These are phyloP conservation scores for Plasmodium blacklocki DNA, from an alignment of 169 alveolate species.

Conservation along the genomic window DNA sequence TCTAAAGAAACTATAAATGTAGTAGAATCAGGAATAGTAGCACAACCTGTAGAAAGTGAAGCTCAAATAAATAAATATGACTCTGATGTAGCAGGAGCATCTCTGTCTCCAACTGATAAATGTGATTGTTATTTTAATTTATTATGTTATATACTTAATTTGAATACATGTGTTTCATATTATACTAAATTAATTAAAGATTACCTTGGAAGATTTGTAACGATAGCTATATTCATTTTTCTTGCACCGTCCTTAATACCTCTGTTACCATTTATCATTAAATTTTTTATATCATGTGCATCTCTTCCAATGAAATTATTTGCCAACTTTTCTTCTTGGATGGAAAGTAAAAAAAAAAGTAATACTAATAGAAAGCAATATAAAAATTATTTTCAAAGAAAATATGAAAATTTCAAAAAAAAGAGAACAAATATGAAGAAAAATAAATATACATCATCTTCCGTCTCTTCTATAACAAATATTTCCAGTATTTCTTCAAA, in stretches of 20 bases:
- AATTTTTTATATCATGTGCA: conserved; percentile 26
- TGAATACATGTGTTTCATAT: conserved; percentile 34
- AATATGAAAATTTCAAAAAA: conserved; percentile 4
- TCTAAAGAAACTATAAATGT: conserved; percentile 37
- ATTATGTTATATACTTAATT: conserved; percentile 38
- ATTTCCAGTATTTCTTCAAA: conserved; percentile 18
- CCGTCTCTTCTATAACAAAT: background rate
- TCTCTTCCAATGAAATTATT: conserved; percentile 21
- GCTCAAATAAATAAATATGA: conserved; percentile 5
- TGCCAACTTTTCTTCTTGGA: background rate
- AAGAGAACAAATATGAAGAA: conserved; percentile 14
- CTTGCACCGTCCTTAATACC: conserved; percentile 72
- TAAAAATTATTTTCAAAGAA: background rate
- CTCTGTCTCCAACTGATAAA: conserved; percentile 1
- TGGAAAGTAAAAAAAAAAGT: background rate
- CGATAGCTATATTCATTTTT: conserved; percentile 39
- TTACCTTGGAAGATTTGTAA: conserved; percentile 24
- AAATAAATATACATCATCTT: conserved; percentile 18
- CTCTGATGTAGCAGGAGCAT: background rate
- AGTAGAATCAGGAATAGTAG: conserved; percentile 5
- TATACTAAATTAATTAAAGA: conserved; percentile 29
- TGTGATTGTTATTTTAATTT: conserved; percentile 45
- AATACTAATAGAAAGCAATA: background rate
- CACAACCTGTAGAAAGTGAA: background rate
- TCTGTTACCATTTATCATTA: conserved; percentile 46